Evolutionary conservation across 257 asterid genomes (phyloP).

Genomic region (Capsicum pubescens): DNA sequence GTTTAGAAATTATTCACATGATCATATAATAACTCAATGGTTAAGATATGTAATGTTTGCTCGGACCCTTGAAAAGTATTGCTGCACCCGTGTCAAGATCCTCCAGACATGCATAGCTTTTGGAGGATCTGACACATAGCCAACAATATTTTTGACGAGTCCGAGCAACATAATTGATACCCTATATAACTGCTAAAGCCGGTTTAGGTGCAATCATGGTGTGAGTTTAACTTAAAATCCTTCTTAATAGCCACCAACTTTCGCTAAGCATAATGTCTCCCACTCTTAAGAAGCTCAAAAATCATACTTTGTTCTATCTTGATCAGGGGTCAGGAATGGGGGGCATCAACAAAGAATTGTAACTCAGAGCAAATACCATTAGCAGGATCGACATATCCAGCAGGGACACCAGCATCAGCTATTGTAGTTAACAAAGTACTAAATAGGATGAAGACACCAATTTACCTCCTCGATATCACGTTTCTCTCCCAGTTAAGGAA

Average conservation of each 20-base stretch:
- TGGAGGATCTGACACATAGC: not conserved
- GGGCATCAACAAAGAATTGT: constrained; percentile 52
- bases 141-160: not conserved
- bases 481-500: constrained; percentile 71
- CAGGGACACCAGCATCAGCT: constrained; percentile 58
- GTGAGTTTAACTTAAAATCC: not conserved
- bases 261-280: not conserved
- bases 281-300: not conserved
- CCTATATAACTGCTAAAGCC: not conserved
- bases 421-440: constrained; percentile 57
- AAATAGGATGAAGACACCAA: constrained; percentile 51
- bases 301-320: not conserved
- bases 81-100: not conserved
- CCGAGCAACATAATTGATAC: not conserved
- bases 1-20: too few species aligned
- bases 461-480: constrained; percentile 62
- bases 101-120: not conserved
- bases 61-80: not conserved
- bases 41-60: not conserved
- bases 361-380: constrained; percentile 61
- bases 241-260: not conserved
- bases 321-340: constrained; percentile 69
- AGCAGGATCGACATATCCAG: constrained; percentile 64
- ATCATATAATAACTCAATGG: not conserved
- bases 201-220: not conserved